Evolutionary conservation across 2,329 filamentous ascomycete species (phyloP).

Genomic region (Aspergillus tanneri): DNA sequence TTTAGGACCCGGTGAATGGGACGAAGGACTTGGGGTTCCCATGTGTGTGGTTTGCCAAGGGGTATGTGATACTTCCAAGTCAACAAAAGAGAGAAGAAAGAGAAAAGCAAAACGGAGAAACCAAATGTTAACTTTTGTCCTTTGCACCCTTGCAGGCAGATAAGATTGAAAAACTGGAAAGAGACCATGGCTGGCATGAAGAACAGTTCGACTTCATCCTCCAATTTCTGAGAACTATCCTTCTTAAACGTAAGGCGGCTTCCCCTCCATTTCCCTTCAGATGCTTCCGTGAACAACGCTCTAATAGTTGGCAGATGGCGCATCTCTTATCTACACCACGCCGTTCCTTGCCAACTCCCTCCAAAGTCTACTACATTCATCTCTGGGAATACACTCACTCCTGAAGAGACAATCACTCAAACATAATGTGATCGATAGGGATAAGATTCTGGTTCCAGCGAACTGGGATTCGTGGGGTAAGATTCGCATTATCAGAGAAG

Average conservation of each 20-base stretch:
- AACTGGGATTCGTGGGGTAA: conserved; percentile 99
- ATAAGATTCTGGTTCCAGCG: conserved; percentile 89
- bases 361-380: conserved; percentile 78
- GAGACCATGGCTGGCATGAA: conserved; percentile 89
- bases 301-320: conserved; percentile 60
- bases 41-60: conserved; percentile 96
- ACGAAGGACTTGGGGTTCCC: conserved; percentile 80
- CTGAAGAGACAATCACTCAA: conserved; percentile 76
- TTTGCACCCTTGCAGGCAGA: conserved; percentile 59
- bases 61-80: conserved; percentile 50
- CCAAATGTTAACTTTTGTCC: conserved; percentile 18
- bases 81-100: too few species aligned
- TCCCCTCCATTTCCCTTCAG: conserved; percentile 13
- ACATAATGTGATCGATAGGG: conserved; percentile 88
- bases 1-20: conserved; percentile 86
- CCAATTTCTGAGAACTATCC: conserved; percentile 84
- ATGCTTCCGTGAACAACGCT: conserved; percentile 2
- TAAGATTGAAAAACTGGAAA: conserved; percentile 86
- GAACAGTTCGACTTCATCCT: conserved; percentile 95
- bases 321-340: conserved; percentile 80
- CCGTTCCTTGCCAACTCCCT: conserved; percentile 74
- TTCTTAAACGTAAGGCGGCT: conserved; percentile 73
- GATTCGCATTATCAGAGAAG: conserved; percentile 85
- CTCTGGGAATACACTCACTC: conserved; percentile 79
- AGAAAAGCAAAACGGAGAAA: neutral